A percentile compares a stretch with the other conserved stretches of the same genome.
These are phyloP conservation scores for Aspergillus cristatus DNA, from an alignment of 495 filamentous ascomycete genomes.

Conservation along the genomic window DNA sequence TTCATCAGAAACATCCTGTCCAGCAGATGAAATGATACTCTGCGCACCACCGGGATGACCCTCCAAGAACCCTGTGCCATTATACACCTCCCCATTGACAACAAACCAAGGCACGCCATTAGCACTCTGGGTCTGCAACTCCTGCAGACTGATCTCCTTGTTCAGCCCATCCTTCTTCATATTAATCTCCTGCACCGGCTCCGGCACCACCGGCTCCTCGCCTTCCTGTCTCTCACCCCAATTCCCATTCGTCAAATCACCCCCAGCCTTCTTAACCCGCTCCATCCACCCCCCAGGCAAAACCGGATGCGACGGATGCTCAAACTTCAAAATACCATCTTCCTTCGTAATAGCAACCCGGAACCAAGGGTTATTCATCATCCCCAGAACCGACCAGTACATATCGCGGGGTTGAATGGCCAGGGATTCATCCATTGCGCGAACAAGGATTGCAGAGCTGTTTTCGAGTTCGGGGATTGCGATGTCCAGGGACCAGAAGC, in stretches of 20 bases:
- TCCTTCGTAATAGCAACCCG: conserved; percentile 72
- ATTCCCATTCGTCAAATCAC: conserved; percentile 69
- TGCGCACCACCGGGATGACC: conserved; percentile 84
- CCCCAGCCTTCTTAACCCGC: conserved; percentile 77
- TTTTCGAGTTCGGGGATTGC: conserved; percentile 49
- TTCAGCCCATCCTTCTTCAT: conserved; percentile 69
- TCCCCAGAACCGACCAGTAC: conserved; percentile 94
- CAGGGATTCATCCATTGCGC: conserved; percentile 90
- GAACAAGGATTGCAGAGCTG: conserved; percentile 68
- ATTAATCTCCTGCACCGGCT: conserved; percentile 55
- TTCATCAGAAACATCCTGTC: conserved; percentile 81
- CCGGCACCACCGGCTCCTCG: conserved; percentile 38
- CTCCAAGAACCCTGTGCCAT: conserved; percentile 75
- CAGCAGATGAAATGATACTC: conserved; percentile 78
- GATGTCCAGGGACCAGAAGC: conserved; percentile 80
- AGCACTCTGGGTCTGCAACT: conserved; percentile 60
- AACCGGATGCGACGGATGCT: conserved; percentile 83
- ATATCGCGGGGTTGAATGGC: conserved; percentile 83
- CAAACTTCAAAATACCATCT: conserved; percentile 59
- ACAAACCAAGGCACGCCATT: conserved; percentile 80
- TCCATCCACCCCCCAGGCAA: conserved; percentile 94
- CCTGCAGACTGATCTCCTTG: conserved; percentile 56
- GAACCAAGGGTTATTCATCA: conserved; percentile 99
- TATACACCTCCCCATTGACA: conserved; percentile 85
- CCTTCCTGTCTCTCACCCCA: conserved; percentile 72